Conservation (phyloP, 2,329 filamentous ascomycete species). For the Pseudohalonectria lignicola region DNA sequence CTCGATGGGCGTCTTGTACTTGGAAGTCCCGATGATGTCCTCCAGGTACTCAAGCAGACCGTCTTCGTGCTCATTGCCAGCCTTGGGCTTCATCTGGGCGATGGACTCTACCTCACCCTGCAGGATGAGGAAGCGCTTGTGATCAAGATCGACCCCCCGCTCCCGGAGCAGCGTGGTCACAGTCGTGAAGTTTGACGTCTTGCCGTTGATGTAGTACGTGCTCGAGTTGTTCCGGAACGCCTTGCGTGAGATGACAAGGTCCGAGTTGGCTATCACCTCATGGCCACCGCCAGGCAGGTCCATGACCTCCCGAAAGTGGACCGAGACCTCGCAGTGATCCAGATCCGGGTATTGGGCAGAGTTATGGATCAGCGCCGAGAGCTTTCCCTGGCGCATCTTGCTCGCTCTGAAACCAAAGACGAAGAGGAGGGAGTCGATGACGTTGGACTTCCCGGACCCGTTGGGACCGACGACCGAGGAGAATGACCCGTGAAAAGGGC, state of each 20-base stretch:
- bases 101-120: conserved; percentile 98
- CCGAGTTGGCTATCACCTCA: conserved; percentile 71
- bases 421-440: conserved; percentile 94
- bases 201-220: conserved; percentile 94
- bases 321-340: conserved; percentile 88
- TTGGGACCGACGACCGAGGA: conserved; percentile 97
- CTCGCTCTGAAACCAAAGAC: conserved; percentile 99
- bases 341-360: conserved; percentile 78
- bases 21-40: conserved; percentile 97
- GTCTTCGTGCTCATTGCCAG: conserved; percentile 88
- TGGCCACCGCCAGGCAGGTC: conserved; percentile 69
- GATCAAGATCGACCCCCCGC: conserved; percentile 86
- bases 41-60: conserved; percentile 93
- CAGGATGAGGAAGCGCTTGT: conserved; percentile 94
- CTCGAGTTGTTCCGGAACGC: conserved; percentile 98
- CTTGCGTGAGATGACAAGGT: conserved; percentile 77
- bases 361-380: conserved; percentile 95
- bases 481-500: conserved; percentile 93
- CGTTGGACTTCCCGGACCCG: conserved; percentile 96
- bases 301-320: conserved; percentile 92
- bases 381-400: conserved; percentile 98
- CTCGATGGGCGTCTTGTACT: conserved; percentile 95
- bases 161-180: conserved; percentile 82
- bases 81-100: conserved; percentile 98
- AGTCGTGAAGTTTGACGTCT: conserved; percentile 80